Evolutionary conservation across 2,329 filamentous ascomycete genomes (phyloP).

Genomic region (Colletotrichum australisinense): DNA sequence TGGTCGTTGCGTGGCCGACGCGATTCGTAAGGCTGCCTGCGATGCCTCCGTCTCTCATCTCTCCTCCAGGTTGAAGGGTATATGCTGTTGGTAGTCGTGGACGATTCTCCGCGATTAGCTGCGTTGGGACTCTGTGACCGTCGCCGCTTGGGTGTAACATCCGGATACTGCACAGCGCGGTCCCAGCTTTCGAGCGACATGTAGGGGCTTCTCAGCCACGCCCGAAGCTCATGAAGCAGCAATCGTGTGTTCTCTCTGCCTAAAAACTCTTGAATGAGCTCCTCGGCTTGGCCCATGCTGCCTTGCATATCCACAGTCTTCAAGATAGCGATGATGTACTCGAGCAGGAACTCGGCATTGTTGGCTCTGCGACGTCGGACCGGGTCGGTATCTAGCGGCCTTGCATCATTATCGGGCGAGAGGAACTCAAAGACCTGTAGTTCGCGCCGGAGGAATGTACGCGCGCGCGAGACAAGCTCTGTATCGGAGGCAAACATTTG

Average conservation of each 20-base stretch:
- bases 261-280: slow-evolving; percentile 82
- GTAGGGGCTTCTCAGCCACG: slow-evolving; percentile 87
- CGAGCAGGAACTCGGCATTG: slow-evolving; percentile 86
- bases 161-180: slow-evolving; percentile 76
- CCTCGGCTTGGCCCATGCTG: slow-evolving; percentile 81
- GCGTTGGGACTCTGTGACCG: slow-evolving; percentile 28
- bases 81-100: slow-evolving; percentile 5
- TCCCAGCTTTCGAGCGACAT: slow-evolving; percentile 82
- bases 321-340: slow-evolving; percentile 86
- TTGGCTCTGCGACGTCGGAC: slow-evolving; percentile 55
- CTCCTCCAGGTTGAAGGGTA: slow-evolving; percentile 36
- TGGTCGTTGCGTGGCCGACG: slow-evolving; percentile 26
- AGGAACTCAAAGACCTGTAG: slow-evolving; percentile 86
- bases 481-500: slow-evolving; percentile 71
- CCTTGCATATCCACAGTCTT: slow-evolving; percentile 86
- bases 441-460: slow-evolving; percentile 86
- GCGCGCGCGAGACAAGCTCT: slow-evolving; percentile 79
- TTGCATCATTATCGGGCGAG: slow-evolving; percentile 41
- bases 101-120: not conserved
- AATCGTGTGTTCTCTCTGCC: slow-evolving; percentile 78
- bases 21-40: slow-evolving; percentile 9
- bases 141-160: slow-evolving; percentile 13
- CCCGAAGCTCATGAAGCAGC: slow-evolving; percentile 86
- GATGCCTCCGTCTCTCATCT: slow-evolving; percentile 28
- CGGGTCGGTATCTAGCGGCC: slow-evolving; percentile 24